phyloP scores from a whole-genome alignment of 306 rosid species.

The Prunus campanulata region DNA sequence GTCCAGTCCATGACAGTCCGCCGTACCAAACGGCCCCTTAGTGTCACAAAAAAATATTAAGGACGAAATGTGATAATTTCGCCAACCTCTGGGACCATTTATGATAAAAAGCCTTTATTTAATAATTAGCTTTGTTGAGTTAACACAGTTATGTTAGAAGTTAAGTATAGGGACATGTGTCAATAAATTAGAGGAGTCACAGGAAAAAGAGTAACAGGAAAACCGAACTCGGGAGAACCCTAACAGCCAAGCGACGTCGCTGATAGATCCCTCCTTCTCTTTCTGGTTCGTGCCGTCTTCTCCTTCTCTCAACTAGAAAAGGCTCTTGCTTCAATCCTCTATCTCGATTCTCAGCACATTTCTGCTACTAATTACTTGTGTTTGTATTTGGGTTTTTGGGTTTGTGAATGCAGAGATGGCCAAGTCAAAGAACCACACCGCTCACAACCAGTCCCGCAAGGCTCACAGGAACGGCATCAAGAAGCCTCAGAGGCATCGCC shows the following conservation, averaged over 20 bases:
- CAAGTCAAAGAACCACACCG: conserved; percentile 99
- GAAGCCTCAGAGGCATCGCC: conserved; percentile 93
- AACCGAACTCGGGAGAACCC: conserved; percentile 21
- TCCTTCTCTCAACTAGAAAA: not conserved
- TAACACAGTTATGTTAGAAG: too few species aligned
- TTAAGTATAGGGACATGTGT: too few species aligned
- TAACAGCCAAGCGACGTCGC: not conserved
- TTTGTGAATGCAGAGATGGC: conserved; percentile 68
- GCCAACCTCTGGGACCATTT: too few species aligned
- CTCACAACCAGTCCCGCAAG: conserved; percentile 97
- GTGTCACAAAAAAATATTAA: too few species aligned
- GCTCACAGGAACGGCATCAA: conserved; percentile 99
- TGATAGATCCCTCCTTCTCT: not conserved
- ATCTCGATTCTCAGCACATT: not conserved
- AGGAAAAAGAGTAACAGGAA: too few species aligned
- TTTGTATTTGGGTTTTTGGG: not conserved
- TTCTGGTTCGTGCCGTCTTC: conserved; percentile 19
- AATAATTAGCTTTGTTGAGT: too few species aligned
- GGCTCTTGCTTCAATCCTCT: not conserved
- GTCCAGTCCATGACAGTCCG: too few species aligned
- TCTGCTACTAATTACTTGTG: not conserved
- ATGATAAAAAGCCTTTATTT: too few species aligned
- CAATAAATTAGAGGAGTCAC: too few species aligned
- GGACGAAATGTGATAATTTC: too few species aligned
- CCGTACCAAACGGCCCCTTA: too few species aligned